These are phyloP conservation scores for Alternaria consortialis DNA, from an alignment of 2,329 filamentous ascomycete species.

Conservation along the genomic window DNA sequence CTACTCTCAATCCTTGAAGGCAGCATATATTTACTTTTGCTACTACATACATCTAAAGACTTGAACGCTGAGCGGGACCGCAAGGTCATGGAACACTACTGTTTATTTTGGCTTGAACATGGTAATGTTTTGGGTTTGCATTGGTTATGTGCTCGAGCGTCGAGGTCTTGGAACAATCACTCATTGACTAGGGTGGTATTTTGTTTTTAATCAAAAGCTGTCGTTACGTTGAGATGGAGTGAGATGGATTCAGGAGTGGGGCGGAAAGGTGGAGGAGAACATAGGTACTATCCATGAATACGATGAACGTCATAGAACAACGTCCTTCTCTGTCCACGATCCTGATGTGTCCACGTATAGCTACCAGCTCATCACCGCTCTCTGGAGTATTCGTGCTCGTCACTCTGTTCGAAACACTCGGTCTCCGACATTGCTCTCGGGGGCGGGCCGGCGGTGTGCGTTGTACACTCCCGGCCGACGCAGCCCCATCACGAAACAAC, in stretches of 20 bases:
- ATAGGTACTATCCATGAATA: slow-evolving; percentile 19
- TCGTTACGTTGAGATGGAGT: slow-evolving; percentile 5
- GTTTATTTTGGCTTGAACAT: slow-evolving; percentile 12
- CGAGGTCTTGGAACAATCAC: slow-evolving; percentile 13
- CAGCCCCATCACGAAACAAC: slow-evolving; percentile 6
- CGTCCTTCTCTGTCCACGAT: background rate
- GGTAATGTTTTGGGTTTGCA: slow-evolving; percentile 17
- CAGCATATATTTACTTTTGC: slow-evolving; percentile 17
- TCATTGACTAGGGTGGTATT: slow-evolving; percentile 11
- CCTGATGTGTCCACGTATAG: background rate
- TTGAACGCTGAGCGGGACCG: slow-evolving; percentile 28
- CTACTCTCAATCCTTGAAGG: slow-evolving; percentile 6
- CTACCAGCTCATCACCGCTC: background rate
- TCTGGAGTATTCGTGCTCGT: background rate
- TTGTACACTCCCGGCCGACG: background rate
- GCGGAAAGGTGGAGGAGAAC: background rate
- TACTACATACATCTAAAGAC: slow-evolving; percentile 28
- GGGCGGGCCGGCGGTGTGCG: slow-evolving; percentile 1
- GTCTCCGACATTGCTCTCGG: background rate
- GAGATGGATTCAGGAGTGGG: background rate
- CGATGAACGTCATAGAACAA: slow-evolving; percentile 11
- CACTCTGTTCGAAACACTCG: background rate
- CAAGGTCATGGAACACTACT: slow-evolving; percentile 28
- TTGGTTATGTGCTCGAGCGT: background rate
- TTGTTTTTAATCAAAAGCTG: slow-evolving; percentile 16